Percentiles rank a stretch among this genome's conserved stretches.
Evolutionary conservation across 1,284 basidiomycete species (phyloP).

Genomic region (Marasmius tenuissimus): DNA sequence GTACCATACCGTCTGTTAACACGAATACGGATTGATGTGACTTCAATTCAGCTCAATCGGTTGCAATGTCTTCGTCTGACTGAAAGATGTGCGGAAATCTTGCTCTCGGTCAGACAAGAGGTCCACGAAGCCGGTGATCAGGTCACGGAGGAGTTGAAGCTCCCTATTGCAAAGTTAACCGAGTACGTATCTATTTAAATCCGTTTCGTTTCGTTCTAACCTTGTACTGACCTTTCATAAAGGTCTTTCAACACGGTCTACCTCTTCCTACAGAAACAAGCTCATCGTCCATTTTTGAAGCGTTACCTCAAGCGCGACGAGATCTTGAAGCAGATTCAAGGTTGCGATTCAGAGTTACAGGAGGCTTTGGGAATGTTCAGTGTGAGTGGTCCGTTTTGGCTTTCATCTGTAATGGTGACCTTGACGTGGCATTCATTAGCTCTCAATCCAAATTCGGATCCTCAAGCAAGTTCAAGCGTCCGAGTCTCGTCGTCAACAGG

Average conservation of each 20-base stretch:
- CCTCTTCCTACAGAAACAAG: conserved; percentile 56
- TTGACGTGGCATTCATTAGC: conserved; percentile 22
- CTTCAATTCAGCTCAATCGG: conserved; percentile 49
- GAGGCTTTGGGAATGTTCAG: conserved; percentile 60
- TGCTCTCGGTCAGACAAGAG: conserved; percentile 43
- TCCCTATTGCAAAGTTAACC: conserved; percentile 39
- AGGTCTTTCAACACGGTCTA: conserved; percentile 48
- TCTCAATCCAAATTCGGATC: conserved; percentile 60
- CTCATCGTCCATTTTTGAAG: conserved; percentile 72
- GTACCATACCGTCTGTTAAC: conserved; percentile 21
- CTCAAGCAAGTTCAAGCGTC: conserved; percentile 51
- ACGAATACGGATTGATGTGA: background rate
- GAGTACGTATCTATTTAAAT: conserved; percentile 39
- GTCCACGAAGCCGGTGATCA: conserved; percentile 38
- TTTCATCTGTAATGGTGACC: background rate
- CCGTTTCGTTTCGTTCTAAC: background rate
- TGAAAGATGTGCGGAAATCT: conserved; percentile 44
- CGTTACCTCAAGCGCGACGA: conserved; percentile 77
- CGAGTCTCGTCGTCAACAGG: conserved; percentile 17
- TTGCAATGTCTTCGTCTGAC: conserved; percentile 46
- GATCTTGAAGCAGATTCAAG: conserved; percentile 53
- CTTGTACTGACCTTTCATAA: conserved; percentile 3
- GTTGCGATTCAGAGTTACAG: conserved; percentile 51
- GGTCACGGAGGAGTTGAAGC: conserved; percentile 32
- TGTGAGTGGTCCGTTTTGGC: conserved; percentile 32